Evolutionary conservation across 768 basidiomycete species (phyloP).

Genomic region (Tephrocybe sp.): DNA sequence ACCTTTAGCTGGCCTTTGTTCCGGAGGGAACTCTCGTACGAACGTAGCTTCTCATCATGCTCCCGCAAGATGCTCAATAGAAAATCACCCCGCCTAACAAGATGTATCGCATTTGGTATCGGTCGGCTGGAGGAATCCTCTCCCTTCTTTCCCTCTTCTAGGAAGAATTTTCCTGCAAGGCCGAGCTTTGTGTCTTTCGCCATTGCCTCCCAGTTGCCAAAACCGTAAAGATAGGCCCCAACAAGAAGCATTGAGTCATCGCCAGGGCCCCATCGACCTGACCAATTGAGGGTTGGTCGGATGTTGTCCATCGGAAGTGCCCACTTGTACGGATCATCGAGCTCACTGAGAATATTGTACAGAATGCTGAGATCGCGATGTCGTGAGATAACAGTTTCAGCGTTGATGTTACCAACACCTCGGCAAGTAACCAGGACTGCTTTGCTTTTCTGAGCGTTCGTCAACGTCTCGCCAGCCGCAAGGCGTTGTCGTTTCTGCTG

Average conservation of each 20-base stretch:
- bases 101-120: slow-evolving; percentile 96
- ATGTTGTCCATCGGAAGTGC: slow-evolving; percentile 88
- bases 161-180: slow-evolving; percentile 91
- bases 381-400: slow-evolving; percentile 92
- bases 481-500: slow-evolving; percentile 72
- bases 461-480: slow-evolving; percentile 83
- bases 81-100: slow-evolving; percentile 96
- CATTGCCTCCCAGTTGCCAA: slow-evolving; percentile 97
- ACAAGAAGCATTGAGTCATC: slow-evolving; percentile 95
- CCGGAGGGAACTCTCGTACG: slow-evolving; percentile 79
- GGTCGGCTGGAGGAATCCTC: slow-evolving; percentile 82
- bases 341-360: slow-evolving; percentile 72
- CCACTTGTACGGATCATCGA: slow-evolving; percentile 80
- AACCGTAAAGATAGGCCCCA: slow-evolving; percentile 90
- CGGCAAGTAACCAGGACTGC: slow-evolving; percentile 91
- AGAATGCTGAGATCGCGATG: slow-evolving; percentile 86
- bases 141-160: slow-evolving; percentile 95
- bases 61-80: slow-evolving; percentile 80
- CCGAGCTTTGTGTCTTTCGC: slow-evolving; percentile 82
- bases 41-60: slow-evolving; percentile 87
- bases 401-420: slow-evolving; percentile 91
- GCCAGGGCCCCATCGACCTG: slow-evolving; percentile 87
- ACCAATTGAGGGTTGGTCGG: slow-evolving; percentile 94
- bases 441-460: slow-evolving; percentile 94
- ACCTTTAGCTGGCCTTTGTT: slow-evolving; percentile 66